Percentiles rank a stretch among this genome's conserved stretches.
Conservation (phyloP, 306 rosid species). For the Luffa acutangula region DNA sequence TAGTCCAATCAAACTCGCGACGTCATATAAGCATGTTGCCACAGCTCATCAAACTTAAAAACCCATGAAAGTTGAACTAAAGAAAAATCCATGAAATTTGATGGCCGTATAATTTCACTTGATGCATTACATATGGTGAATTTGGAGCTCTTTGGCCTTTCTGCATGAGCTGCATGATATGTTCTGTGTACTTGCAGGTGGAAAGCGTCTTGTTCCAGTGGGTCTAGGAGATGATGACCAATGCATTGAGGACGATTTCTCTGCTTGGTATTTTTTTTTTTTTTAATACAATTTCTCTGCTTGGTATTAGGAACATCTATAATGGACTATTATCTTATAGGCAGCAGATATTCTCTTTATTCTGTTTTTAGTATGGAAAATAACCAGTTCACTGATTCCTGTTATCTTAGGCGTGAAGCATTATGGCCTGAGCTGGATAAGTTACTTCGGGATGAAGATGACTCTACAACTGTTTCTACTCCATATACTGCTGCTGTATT, state of each 20-base stretch:
- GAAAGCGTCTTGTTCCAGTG: constrained; percentile 62
- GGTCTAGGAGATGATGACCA: constrained; percentile 99
- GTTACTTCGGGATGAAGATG: constrained; percentile 66
- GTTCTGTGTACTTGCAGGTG: constrained; percentile 48
- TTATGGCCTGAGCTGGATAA: constrained; percentile 87
- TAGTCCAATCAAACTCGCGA: neutral
- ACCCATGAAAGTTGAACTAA: neutral
- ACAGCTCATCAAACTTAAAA: neutral
- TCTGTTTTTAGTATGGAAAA: neutral
- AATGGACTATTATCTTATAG: neutral
- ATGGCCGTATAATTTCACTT: neutral
- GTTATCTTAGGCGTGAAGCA: constrained; percentile 62
- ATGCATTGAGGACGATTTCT: constrained; percentile 94
- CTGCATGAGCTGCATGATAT: neutral
- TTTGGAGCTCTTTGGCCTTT: neutral
- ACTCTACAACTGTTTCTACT: constrained; percentile 37
- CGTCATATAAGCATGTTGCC: neutral
- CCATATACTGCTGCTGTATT: constrained; percentile 54
- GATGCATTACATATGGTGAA: neutral
- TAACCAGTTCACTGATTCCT: constrained; percentile 4
- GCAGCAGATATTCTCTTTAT: constrained; percentile 4
- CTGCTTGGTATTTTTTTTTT: constrained; percentile 59
- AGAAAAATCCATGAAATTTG: neutral
- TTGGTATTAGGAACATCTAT: constrained; percentile 48
- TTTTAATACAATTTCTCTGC: constrained; percentile 60